Percentiles rank a stretch among this genome's conserved stretches.
Conservation (phyloP, 208 protist genomes). For the Leptomonas seymouri region DNA sequence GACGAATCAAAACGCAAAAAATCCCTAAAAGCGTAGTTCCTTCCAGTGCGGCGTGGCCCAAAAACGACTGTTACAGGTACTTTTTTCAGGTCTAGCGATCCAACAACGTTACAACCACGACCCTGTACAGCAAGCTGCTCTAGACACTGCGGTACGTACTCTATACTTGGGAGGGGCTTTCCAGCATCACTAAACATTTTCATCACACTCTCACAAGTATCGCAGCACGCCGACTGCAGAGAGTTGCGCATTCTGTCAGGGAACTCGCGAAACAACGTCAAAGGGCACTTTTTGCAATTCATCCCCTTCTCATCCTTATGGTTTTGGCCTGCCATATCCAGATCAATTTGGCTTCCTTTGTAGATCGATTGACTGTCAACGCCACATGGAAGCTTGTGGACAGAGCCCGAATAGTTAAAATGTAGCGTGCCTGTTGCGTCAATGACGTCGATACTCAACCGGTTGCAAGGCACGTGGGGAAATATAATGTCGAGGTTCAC, state of each 20-base stretch:
- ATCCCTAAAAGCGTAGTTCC: conserved; percentile 40
- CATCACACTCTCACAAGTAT: conserved; percentile 69
- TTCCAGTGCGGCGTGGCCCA: conserved; percentile 41
- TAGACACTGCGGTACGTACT: conserved; percentile 67
- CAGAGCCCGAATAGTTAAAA: conserved; percentile 56
- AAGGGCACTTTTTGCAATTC: conserved; percentile 56
- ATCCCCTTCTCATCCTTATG: conserved; percentile 11
- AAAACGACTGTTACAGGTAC: conserved; percentile 81
- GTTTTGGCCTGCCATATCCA: conserved; percentile 17
- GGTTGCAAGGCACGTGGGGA: conserved; percentile 59
- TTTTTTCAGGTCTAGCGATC: conserved; percentile 78
- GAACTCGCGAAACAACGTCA: neutral
- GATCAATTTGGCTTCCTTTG: conserved; percentile 20
- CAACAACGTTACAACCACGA: conserved; percentile 80
- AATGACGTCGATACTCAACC: conserved; percentile 71
- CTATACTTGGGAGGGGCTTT: conserved; percentile 28
- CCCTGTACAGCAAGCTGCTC: conserved; percentile 46
- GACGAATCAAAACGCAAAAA: conserved; percentile 59
- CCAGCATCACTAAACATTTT: conserved; percentile 31
- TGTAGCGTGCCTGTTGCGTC: conserved; percentile 58
- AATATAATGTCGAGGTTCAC: conserved; percentile 87
- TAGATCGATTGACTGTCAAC: conserved; percentile 33
- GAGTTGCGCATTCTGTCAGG: conserved; percentile 2
- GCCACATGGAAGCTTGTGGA: conserved; percentile 62
- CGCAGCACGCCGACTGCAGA: conserved; percentile 45